Evolutionary conservation across 225 moss, liverwort and hornwort species (phyloP), one percentile per base, ranked within the genome.

Genomic region (Pseudisothecium myosuroides): DNA sequence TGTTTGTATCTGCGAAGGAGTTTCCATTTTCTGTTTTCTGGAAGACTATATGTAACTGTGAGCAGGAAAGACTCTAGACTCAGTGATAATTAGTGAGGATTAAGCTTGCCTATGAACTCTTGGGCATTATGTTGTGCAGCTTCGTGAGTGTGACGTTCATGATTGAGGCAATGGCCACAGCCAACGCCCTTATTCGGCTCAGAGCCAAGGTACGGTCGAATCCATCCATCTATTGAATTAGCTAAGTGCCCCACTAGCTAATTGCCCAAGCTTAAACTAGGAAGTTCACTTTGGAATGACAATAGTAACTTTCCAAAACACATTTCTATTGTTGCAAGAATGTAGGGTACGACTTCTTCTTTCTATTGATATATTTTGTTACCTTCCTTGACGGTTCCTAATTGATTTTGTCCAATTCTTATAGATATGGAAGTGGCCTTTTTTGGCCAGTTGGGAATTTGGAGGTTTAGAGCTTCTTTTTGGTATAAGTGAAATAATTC

Each of bases 141-240:
- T 99, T 94, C 88, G 96, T 99, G 72, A 97, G 93, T 81, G 93
- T 99, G 82, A 99, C 98, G 24, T 99, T 96, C 81, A 95, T 96
- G 93, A 91, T 99, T 55, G 98, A 99, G 89, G 91, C 96, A 22
- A 99, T 99, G 98, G 98, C 98, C 87, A 94, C 98, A 72, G 95
- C 98, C 39, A 99, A 99, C 85, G 98, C 98, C 58, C 90, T 99
- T 29, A 93, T 97, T 91, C 93, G 93, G 62, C 93, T 97, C 67
- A 93, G 88, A 87, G 87, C 89, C 86, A 95, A 97, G 97, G 97
- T 97, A 85, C 14, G 74, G 56, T 60, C 21, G 54, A 83, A 58
- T 61, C 28, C 54, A 50, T 83, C 50, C 69, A 47, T 64, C 62
- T 87, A 28, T 76, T 61, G 82, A 65, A 60, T 69, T 45, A 79